These are phyloP conservation scores for Russula emetica DNA, from an alignment of 768 basidiomycete species.

Conservation along the genomic window DNA sequence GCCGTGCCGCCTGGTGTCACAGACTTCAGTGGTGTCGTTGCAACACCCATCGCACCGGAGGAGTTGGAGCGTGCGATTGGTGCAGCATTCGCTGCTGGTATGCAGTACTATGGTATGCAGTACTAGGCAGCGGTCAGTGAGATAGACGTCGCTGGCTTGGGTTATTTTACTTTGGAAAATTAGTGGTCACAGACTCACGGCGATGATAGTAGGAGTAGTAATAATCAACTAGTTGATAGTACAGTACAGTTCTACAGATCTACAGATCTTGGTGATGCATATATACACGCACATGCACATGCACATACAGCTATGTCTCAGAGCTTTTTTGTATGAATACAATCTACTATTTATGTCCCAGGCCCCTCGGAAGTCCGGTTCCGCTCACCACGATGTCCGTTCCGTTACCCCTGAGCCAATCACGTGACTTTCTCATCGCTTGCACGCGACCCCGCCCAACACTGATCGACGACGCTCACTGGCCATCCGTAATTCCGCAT, in stretches of 20 bases:
- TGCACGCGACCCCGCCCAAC: too few species aligned
- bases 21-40: not conserved
- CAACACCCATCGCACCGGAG: constrained; percentile 2
- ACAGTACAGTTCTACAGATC: not conserved
- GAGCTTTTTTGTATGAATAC: too few species aligned
- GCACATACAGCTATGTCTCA: too few species aligned
- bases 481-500: too few species aligned
- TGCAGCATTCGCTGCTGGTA: constrained; percentile 10
- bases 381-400: too few species aligned
- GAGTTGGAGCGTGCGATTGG: constrained; percentile 21
- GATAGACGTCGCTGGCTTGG: not conserved
- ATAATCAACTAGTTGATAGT: not conserved
- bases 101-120: not conserved
- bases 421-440: too few species aligned
- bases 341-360: too few species aligned
- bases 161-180: not conserved
- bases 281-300: too few species aligned
- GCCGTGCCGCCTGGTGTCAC: not conserved
- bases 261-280: not conserved
- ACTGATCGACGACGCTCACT: too few species aligned
- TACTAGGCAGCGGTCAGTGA: not conserved
- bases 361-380: too few species aligned
- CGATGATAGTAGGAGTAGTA: not conserved
- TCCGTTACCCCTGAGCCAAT: too few species aligned
- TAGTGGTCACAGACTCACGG: not conserved